Base-by-base conservation (phyloP, 768 basidiomycete species). In the Lentinula lateritia region DNA sequence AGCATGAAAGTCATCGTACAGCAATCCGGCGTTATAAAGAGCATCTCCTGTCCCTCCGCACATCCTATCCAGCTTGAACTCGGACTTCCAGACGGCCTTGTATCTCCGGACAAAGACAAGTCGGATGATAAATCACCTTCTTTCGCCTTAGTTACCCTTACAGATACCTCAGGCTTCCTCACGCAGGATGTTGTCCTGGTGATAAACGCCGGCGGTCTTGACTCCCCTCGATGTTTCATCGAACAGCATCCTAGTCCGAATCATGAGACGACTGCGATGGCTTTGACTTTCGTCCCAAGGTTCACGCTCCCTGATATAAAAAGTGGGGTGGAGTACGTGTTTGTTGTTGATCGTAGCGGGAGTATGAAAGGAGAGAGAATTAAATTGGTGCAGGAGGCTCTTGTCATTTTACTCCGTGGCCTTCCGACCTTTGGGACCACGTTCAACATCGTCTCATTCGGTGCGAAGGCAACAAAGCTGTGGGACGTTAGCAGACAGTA, bases 401-500 rank as follows among this genome's bases (percentile, higher is more conserved):
- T 87, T 28, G 48, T 57, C 0, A 72, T 83, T 62, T 66, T 87
- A 0, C 71, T 88, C 12, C 76, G 74, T 6, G 72, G 83, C 64
- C 73, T 88, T 4, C 83, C 84, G 0, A 61, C 48, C n/a, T 36
- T 62, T 0, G 73, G 72, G 4, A 80, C 83, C 0, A 66, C 55
- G 0, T 84, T 87, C 73, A 88, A 88, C 57, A 73, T 88, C 16
- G 75, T 83, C 57, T 80, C 79, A 57, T 88, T 87, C 65, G 84
- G 82, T 0, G 43, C 1, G 7, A 0, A 9, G 0, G 67, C 68
- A 8, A 62, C 60, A 3, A 52, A 67, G 4, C 63, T 84, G 5
- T 84, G 80, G 80, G 23, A 45, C 0, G 42, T 16, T 0, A 79
- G 81, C 57, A 61, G 61, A 18, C n/a, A 12, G 0, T 81, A 80